A percentile compares a stretch with the other conserved stretches of the same genome.
Evolutionary conservation across 306 rosid genomes (phyloP).

Genomic region (Sicyos baderoa): DNA sequence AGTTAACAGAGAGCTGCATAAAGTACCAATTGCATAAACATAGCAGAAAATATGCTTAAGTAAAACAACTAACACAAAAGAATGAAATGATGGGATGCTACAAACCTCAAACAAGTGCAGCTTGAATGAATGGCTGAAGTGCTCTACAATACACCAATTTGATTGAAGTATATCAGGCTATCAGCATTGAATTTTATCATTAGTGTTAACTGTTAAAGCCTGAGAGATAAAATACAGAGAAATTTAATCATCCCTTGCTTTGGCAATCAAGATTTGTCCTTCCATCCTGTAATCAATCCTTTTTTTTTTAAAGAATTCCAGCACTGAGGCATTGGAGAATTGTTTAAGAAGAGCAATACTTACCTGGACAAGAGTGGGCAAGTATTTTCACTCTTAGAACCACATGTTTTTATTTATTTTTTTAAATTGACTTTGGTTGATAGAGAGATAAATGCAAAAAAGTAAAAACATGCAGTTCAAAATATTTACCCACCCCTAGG

Average conservation of each 20-base stretch:
- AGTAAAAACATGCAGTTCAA: no score
- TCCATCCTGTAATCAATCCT: background rate
- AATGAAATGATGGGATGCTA: background rate
- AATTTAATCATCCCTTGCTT: background rate
- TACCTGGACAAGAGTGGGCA: no score
- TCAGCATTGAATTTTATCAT: background rate
- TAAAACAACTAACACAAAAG: slow-evolving; percentile 4
- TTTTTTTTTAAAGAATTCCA: background rate
- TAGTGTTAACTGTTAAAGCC: background rate
- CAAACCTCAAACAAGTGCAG: background rate
- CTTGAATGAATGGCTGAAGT: background rate
- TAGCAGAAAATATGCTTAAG: background rate
- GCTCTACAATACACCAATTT: background rate
- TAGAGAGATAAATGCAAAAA: no score
- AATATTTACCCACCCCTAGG: no score
- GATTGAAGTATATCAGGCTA: background rate
- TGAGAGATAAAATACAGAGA: background rate
- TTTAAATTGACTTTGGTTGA: no score
- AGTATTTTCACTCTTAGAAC: no score
- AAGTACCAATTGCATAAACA: slow-evolving; percentile 7
- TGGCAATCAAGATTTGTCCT: background rate
- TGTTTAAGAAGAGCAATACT: no score
- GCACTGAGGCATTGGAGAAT: background rate
- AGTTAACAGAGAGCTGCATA: background rate
- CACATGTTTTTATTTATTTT: no score